These are phyloP conservation scores for Fusarium succisae DNA, from an alignment of 2,329 filamentous ascomycete species.

Conservation along the genomic window DNA sequence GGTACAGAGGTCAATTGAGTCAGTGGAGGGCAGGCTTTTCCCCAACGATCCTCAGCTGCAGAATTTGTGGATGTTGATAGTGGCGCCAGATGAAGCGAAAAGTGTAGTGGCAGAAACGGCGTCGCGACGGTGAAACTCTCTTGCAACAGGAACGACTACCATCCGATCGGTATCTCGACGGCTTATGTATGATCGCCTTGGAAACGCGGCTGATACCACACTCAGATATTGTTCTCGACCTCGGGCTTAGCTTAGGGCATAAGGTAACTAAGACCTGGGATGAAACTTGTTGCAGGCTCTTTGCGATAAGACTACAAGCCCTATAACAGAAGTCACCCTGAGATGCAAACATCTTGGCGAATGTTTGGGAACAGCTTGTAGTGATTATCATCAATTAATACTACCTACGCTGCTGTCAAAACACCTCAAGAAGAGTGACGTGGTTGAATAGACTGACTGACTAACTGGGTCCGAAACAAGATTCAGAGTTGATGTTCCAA, in stretches of 20 bases:
- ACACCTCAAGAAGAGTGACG: neutral
- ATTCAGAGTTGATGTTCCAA: neutral
- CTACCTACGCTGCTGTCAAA: conserved; percentile 3
- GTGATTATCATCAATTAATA: neutral
- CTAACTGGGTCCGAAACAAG: neutral
- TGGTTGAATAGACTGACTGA: neutral
- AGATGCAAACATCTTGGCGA: conserved; percentile 17
- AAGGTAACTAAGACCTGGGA: neutral
- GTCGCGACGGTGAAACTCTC: conserved; percentile 36
- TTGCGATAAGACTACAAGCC: conserved; percentile 1
- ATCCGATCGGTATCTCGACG: conserved; percentile 24
- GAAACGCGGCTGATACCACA: conserved; percentile 25
- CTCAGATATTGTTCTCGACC: neutral
- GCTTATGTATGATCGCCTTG: conserved; percentile 32
- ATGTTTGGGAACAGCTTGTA: neutral
- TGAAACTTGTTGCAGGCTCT: conserved; percentile 28
- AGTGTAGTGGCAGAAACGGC: conserved; percentile 19
- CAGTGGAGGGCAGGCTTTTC: neutral
- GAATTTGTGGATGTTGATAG: neutral
- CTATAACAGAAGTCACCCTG: conserved; percentile 15
- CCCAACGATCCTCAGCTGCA: neutral
- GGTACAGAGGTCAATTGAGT: conserved; percentile 4
- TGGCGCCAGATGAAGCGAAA: conserved; percentile 22
- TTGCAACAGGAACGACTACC: conserved; percentile 32
- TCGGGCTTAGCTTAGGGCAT: neutral